phyloP scores from a whole-genome alignment of 116 monocot genomes.

The Dioscorea cayenensis region DNA sequence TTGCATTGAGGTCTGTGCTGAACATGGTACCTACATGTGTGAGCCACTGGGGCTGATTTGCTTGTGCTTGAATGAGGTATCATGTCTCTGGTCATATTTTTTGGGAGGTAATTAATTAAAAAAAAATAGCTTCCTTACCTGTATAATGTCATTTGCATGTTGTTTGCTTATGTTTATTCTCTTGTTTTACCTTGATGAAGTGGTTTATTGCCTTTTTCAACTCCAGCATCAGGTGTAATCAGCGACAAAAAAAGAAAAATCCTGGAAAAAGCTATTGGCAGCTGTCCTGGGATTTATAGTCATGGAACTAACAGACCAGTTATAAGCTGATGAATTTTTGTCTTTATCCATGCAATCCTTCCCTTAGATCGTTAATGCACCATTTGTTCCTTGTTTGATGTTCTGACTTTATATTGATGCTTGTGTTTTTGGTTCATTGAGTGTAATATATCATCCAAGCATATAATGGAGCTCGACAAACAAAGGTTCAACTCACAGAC shows the following conservation, averaged over 20 bases:
- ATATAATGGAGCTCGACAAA: too few relatives aligned
- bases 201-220: neutral
- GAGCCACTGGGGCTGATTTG: neutral
- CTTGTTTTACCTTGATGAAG: neutral
- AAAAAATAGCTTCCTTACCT: neutral
- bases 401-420: too few relatives aligned
- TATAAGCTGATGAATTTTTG: too few relatives aligned
- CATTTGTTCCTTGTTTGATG: too few relatives aligned
- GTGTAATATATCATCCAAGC: too few relatives aligned
- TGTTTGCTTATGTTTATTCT: neutral
- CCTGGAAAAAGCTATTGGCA: too few relatives aligned
- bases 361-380: too few relatives aligned
- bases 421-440: too few relatives aligned
- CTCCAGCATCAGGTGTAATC: neutral
- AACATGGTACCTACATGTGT: neutral
- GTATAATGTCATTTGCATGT: neutral
- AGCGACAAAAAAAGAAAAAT: neutral
- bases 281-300: too few relatives aligned
- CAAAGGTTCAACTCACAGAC: too few relatives aligned
- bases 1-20: neutral
- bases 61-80: neutral
- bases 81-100: neutral
- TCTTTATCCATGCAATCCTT: too few relatives aligned
- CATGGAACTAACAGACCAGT: too few relatives aligned
- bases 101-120: neutral